Evolutionary conservation across 2,329 filamentous ascomycete species (phyloP).

Genomic region (Fusarium staphyleae): DNA sequence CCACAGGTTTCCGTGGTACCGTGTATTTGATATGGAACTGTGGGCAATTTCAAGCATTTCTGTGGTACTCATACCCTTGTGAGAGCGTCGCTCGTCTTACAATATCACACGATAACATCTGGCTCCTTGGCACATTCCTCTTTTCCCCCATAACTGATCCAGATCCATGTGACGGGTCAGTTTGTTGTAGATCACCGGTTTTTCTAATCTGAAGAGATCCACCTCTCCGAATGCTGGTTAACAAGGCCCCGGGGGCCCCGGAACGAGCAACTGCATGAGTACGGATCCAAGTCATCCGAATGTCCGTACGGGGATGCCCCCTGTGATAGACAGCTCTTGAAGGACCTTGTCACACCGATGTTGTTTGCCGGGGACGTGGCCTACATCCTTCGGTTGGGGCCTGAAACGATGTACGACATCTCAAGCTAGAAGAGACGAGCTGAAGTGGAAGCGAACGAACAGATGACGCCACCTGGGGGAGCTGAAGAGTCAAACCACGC

Average conservation of each 20-base stretch:
- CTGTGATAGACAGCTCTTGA: slow-evolving; percentile 3
- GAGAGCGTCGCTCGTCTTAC: not conserved
- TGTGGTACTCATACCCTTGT: not conserved
- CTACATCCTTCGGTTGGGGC: not conserved
- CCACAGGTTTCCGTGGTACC: not conserved
- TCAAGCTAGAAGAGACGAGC: not conserved
- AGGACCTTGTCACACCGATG: not conserved
- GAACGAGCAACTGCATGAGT: slow-evolving; percentile 21
- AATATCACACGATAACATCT: not conserved
- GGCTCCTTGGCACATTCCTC: slow-evolving; percentile 24
- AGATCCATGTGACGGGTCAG: not conserved
- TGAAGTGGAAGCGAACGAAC: slow-evolving; percentile 1
- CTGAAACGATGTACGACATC: not conserved
- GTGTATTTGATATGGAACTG: not conserved
- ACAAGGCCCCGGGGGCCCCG: slow-evolving; percentile 1
- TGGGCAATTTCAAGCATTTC: not conserved
- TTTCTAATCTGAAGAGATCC: slow-evolving; percentile 1
- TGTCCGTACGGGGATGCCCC: slow-evolving; percentile 12
- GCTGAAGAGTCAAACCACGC: not conserved
- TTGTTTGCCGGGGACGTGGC: not conserved
- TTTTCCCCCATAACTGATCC: not conserved
- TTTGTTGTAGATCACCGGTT: not conserved
- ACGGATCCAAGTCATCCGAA: slow-evolving; percentile 7
- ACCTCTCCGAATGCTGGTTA: slow-evolving; percentile 9
- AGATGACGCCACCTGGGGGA: not conserved